Conservation (phyloP, 768 basidiomycete genomes). For the Kwoniella botswanensis region DNA sequence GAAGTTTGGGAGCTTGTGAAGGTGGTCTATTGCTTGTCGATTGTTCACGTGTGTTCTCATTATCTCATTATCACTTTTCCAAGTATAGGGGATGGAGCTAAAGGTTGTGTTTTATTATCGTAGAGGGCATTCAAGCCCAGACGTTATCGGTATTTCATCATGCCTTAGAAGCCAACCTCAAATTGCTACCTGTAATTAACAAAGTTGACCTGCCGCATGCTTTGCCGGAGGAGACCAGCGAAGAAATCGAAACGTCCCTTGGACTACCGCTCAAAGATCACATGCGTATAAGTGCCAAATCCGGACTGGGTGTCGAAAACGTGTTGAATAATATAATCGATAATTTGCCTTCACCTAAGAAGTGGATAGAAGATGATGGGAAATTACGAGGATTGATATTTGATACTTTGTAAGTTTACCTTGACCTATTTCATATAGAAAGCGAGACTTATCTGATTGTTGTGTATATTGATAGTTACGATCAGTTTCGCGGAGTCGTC, state of each 20-base stretch:
- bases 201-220: slow-evolving; percentile 95
- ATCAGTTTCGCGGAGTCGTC: slow-evolving; percentile 93
- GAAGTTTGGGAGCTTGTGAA: slow-evolving; percentile 90
- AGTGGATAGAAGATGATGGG: slow-evolving; percentile 66
- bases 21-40: slow-evolving; percentile 86
- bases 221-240: slow-evolving; percentile 76
- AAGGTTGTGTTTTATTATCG: too few species aligned
- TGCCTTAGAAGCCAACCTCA: slow-evolving; percentile 72
- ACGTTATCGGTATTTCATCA: slow-evolving; percentile 92
- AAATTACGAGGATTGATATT: slow-evolving; percentile 83
- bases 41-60: slow-evolving; percentile 67
- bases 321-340: slow-evolving; percentile 81
- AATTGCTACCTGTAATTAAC: slow-evolving; percentile 87
- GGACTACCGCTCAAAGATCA: slow-evolving; percentile 76
- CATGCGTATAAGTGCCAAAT: slow-evolving; percentile 87
- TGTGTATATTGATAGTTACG: too few species aligned
- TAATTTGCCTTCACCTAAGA: slow-evolving; percentile 89
- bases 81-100: too few species aligned
- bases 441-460: too few species aligned
- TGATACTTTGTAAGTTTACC: slow-evolving; percentile 77
- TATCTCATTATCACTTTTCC: not conserved
- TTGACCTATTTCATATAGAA: too few species aligned
- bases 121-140: slow-evolving; percentile 92
- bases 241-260: slow-evolving; percentile 81
- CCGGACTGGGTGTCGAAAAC: slow-evolving; percentile 77